Base-by-base conservation (phyloP, 805 yeast species). In the Huiozyma sinensis region DNA sequence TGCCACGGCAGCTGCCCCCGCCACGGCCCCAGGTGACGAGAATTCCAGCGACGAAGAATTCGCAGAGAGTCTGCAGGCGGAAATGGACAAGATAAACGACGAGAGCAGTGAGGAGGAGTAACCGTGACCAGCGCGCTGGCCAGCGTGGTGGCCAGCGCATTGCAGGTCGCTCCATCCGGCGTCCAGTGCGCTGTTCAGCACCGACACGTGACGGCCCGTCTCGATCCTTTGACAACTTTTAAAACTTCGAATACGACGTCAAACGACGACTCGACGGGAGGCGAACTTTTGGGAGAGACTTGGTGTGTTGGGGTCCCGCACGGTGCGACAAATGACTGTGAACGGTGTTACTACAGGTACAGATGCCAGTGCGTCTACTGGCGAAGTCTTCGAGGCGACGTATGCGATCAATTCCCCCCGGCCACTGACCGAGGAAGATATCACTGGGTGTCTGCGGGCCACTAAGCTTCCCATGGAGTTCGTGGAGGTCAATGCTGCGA, bases 41-140 rank as follows among this genome's bases (percentile, higher is more conserved):
- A 48, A 54, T 39, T 53, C 63, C 31, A 60, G 65, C 44, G 67
- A 61, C 36, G 66, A 58, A 40, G 65, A 60, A 27, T 60, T 60
- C 42, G 65, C 60, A 6, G 57, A 58, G 38, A 58, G 58, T 36
- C 48, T 62, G 24, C 65, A 62, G 37, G 61, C 61, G 9, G 65
- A 60, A 38, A 57, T 61, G 59, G 52, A 54, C 41, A 55, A 50
- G 39, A 55, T 52, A 7, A 55, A 52, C 24, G 63, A 58, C 17
- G 63, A 60, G 29, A 55, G 51, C 9, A 56, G 62, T 31, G 64
- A 58, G 44, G 63, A 58, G 42, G 63, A 58, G 39, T 57, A 41
- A 17, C 24, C 4, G 24, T 17, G 24, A 2, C 24, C 24, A 17
- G 24, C 24, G 24, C 24, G 4, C 4, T 17, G 24, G 24, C 24